Conservation (phyloP, 768 basidiomycete species). For the Mycena alexandri region DNA sequence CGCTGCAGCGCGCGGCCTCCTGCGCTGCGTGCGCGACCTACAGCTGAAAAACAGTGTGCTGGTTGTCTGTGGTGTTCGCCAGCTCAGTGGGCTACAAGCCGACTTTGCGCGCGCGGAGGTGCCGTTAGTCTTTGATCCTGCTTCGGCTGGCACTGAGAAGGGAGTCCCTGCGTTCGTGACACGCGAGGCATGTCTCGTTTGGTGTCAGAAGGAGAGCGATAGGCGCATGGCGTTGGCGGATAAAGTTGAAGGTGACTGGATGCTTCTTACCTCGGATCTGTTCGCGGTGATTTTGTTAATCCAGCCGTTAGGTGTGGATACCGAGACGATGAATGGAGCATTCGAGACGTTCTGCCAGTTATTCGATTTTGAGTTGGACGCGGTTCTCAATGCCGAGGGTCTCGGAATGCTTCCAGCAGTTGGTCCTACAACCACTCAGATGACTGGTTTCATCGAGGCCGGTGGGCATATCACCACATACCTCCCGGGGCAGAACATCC, state of each 20-base stretch:
- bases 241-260: slow-evolving; percentile 1
- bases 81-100: slow-evolving; percentile 12
- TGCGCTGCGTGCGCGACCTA: slow-evolving; percentile 26
- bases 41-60: slow-evolving; percentile 4
- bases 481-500: slow-evolving; percentile 1
- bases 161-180: slow-evolving; percentile 16
- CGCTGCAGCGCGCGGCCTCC: slow-evolving; percentile 15
- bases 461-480: slow-evolving; percentile 1
- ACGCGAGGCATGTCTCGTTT: slow-evolving; percentile 1
- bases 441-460: not conserved
- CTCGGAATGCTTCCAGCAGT: not conserved
- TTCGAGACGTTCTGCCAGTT: slow-evolving; percentile 5
- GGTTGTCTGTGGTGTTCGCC: slow-evolving; percentile 14
- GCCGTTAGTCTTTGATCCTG: not conserved
- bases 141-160: not conserved
- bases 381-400: not conserved
- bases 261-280: not conserved
- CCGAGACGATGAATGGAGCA: not conserved
- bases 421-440: not conserved
- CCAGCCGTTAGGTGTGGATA: not conserved
- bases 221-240: not conserved
- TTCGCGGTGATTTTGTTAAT: not conserved
- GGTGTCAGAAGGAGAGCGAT: slow-evolving; percentile 13
- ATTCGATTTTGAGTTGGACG: slow-evolving; percentile 4
- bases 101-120: slow-evolving; percentile 21